These are phyloP conservation scores for Diplodia sapinea DNA, from an alignment of 2,329 filamentous ascomycete genomes.

Conservation along the genomic window DNA sequence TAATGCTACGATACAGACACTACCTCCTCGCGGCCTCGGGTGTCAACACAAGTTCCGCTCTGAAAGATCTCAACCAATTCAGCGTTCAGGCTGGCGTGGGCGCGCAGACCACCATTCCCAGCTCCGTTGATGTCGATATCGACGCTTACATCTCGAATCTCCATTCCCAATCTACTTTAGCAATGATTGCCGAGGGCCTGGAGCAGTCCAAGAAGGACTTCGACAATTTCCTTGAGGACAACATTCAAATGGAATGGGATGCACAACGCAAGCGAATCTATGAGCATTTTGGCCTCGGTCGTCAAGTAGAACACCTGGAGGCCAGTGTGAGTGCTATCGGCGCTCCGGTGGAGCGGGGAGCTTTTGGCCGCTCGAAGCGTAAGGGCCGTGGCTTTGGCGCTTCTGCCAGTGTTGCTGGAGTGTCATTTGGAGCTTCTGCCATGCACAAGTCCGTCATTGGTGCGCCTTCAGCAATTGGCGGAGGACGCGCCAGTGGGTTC, in stretches of 20 bases:
- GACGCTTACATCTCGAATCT: slow-evolving; percentile 81
- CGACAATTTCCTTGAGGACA: slow-evolving; percentile 91
- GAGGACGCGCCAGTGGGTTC: slow-evolving; percentile 65
- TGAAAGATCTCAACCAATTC: slow-evolving; percentile 85
- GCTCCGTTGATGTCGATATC: slow-evolving; percentile 60
- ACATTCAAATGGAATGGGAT: slow-evolving; percentile 95
- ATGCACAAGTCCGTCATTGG: slow-evolving; percentile 88
- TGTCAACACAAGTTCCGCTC: slow-evolving; percentile 82
- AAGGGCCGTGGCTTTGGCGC: slow-evolving; percentile 49
- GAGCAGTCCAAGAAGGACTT: slow-evolving; percentile 90
- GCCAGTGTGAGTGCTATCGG: slow-evolving; percentile 45
- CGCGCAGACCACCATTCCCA: slow-evolving; percentile 44
- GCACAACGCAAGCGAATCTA: slow-evolving; percentile 91
- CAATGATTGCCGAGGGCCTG: slow-evolving; percentile 90
- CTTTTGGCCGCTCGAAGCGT: slow-evolving; percentile 60
- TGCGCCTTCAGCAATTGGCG: slow-evolving; percentile 66
- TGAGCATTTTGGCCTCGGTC: slow-evolving; percentile 86
- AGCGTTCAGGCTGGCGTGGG: slow-evolving; percentile 71
- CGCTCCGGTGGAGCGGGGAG: slow-evolving; percentile 48
- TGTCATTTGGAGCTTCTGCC: slow-evolving; percentile 68
- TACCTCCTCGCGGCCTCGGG: slow-evolving; percentile 93
- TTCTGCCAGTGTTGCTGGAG: slow-evolving; percentile 37
- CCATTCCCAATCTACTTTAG: slow-evolving; percentile 87
- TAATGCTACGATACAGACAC: slow-evolving; percentile 64
- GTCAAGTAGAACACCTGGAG: slow-evolving; percentile 47